Evolutionary conservation across 192 early-diverging fungal genomes (phyloP), one percentile per base, ranked within the genome.

Genomic region (Jimgerdemannia lactiflua): DNA sequence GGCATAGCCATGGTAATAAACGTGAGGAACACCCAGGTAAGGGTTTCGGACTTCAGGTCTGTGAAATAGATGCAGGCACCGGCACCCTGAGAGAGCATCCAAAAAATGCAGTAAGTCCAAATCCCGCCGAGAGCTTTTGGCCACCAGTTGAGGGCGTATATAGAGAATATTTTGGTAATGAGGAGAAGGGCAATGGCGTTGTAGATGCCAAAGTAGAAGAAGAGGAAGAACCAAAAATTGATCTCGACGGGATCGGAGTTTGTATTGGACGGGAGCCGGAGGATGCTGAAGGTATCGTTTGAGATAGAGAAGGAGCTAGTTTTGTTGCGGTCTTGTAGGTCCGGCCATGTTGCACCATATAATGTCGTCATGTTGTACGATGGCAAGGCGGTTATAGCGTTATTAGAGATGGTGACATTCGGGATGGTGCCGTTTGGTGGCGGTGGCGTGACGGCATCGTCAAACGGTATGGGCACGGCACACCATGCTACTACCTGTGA

Each of bases 81-180:
- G 42, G 91, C 73, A 10, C 76, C 75, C 10, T 89, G 85, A 8
- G 91, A 86, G 17, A 86, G 81, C 20, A 91, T 65, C 92, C 92
- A 94, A 64, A 91, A 92, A 54, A 89, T 83, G 9, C 85, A 75
- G 77, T 91, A 92, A 11, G 92, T 88, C 41, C 84, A 79, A 9
- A 88, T 68, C 4, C 91, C 91, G 19, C 88, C 89, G 71, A 94
- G 83, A 6, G 81, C 77, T 68, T 87, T 84, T 42, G 92, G 92
- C 91, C 92, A 94, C 92, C 92, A 94, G 42, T 91, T 94, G 71
- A 94, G 82, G 72, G 92, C 88, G 76, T 94, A 94, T 39, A 92
- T 88, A 70, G 86, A 89, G 83, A 94, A 94, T 39, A 94, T 87
- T 81, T 94, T 92, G 63, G 91, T 91, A 75, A 94, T 90, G 39